These are phyloP conservation scores for Cordyceps fumosorosea DNA, from an alignment of 2,329 filamentous ascomycete genomes.

Conservation along the genomic window DNA sequence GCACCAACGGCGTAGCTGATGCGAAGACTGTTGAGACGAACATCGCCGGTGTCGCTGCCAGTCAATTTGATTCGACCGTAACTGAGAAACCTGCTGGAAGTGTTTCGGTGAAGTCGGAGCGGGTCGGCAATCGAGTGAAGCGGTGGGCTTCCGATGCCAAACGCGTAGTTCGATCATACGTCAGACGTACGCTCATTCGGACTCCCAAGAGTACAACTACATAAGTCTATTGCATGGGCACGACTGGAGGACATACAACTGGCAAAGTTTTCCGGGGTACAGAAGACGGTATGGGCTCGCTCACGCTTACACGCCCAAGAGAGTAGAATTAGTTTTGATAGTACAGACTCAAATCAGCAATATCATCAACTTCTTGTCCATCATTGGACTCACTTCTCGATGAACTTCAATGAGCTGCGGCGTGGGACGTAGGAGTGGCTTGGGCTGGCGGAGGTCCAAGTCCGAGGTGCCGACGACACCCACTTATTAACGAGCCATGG, in stretches of 20 bases:
- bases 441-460: not conserved
- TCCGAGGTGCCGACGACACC: not conserved
- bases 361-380: not conserved
- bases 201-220: conserved; percentile 16
- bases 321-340: not conserved
- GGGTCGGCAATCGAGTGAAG: conserved; percentile 23
- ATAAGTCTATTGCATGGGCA: not conserved
- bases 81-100: conserved; percentile 4
- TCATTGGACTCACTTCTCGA: not conserved
- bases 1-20: not conserved
- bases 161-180: conserved; percentile 25
- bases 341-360: conserved; percentile 4
- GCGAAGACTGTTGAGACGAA: not conserved
- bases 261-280: not conserved
- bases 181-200: conserved; percentile 28
- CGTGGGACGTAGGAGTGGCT: not conserved
- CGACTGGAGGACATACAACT: not conserved
- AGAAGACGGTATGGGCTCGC: not conserved
- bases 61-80: not conserved
- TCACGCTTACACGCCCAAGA: not conserved
- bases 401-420: not conserved
- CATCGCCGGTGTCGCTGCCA: not conserved
- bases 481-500: not conserved
- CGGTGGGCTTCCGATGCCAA: conserved; percentile 30
- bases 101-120: conserved; percentile 17